These are phyloP conservation scores for Haematococcus lacustris DNA, from an alignment of 139 green algal species.

Conservation along the genomic window DNA sequence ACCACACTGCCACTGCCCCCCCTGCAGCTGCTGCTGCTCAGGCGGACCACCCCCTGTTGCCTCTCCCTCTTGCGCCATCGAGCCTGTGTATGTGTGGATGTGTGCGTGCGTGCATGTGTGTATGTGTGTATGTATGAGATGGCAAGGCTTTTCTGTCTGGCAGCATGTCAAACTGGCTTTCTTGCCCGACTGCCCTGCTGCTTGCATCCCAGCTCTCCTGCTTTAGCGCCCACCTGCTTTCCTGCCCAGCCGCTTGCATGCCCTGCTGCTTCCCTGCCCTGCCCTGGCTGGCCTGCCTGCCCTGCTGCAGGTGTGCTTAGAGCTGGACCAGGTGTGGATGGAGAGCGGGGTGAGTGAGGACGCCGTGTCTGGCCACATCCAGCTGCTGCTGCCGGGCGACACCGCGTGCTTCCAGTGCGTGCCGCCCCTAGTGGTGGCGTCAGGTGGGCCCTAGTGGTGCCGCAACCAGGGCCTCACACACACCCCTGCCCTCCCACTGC, in stretches of 20 bases:
- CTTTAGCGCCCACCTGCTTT: no score
- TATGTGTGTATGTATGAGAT: not conserved
- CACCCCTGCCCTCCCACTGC: no score
- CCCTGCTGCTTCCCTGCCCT: no score
- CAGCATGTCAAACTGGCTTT: no score
- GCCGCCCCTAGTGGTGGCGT: constrained; percentile 59
- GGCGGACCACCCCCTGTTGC: not conserved
- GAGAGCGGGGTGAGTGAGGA: constrained; percentile 93
- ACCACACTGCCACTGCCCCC: not conserved
- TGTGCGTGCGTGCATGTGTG: not conserved
- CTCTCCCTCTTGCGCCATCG: not conserved
- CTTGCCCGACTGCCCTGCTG: no score
- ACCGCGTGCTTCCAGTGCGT: constrained; percentile 71
- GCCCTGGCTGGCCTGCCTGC: no score
- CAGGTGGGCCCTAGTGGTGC: constrained; percentile 9
- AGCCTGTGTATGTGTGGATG: not conserved
- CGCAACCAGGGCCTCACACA: no score
- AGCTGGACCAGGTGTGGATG: constrained; percentile 93
- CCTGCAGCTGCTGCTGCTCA: not conserved
- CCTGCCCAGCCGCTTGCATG: no score
- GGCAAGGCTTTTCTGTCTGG: no score
- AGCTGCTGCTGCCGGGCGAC: constrained; percentile 52
- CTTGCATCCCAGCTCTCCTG: no score
- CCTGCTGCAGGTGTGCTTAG: constrained; percentile 80
- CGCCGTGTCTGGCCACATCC: constrained; percentile 90